Base-by-base conservation (phyloP, 225 moss, liverwort and hornwort genomes). In the Marchantia polymorpha region DNA sequence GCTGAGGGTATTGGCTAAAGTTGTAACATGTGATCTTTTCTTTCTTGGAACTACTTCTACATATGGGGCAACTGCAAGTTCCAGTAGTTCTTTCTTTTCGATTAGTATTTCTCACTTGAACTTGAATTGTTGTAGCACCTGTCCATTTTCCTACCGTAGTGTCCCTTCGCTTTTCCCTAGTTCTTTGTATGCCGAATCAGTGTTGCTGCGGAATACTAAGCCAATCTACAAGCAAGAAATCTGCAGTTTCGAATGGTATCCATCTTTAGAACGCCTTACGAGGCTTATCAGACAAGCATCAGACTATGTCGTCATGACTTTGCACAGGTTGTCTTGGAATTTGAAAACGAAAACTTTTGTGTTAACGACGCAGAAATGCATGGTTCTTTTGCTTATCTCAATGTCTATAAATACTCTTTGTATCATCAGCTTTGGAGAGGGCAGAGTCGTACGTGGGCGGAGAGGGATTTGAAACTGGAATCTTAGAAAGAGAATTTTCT, bases 21-120 rank as follows among this genome's bases (percentile, higher is more conserved):
- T 79, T 82, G 82, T 81, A 65, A 76, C 20, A 69, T 79, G 64
- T 70, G 79, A 53, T 78, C 78, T 47, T 70, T n/a, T 81, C 63
- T 69, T 74, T 84, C 64, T 75, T 80, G 64, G 52, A 76, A 29
- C 76, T 17, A 82, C 72, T 73, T 26, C 27, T 73, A 27, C 13
- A 71, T 50, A 56, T 60, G 56, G 16, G 20, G 64, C 77, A 60
- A 26, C 64, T 64, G 63, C 12, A 63, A 49, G 77, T 64, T 17
- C 47, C 61, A 23, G 48, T 77, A 63, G 19, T 64, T 64, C 49
- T 63, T 64, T 48, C 60, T 48, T 77, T 76, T 46, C 22, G 7
- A 60, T 47, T 19, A 39, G 60, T 76, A 60, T 55, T 6, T 72
- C 52, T 27, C 50, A 53, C 7, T 73, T 53, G 50, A 54, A 55